Evolutionary conservation across 176 grass and related monocot species (phyloP), one percentile per base, ranked within the genome.

Genomic region (Chloris gayana): DNA sequence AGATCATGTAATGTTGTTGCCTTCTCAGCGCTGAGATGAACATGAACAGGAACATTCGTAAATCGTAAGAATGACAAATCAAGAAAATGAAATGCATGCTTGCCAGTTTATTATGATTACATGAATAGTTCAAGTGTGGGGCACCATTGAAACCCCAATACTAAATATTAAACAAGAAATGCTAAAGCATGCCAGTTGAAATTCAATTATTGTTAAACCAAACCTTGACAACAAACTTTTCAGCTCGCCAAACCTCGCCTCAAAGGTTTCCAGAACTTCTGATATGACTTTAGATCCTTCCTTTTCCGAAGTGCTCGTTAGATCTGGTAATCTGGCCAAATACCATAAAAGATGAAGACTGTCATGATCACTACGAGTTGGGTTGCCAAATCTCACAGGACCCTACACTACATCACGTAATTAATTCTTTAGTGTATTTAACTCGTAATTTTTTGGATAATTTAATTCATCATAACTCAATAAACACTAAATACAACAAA

Each of bases 181-280:
- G 63, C 19, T 19, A 35, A 51, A 78, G 17, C 38, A 32, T 39
- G 31, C 14, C 26, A 21, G 54, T 30, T 18, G 24, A 69, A 69
- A 61, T 60, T 21, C n/a, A 34, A 46, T 18, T 39, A 21, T 54
- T 56, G 5, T n/a, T 57, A 46, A 29, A 45, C 9, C 63, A 76
- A 67, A 89, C 87, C 87, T 72, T 77, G 73, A 85, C 34, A 89
- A 77, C 30, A 31, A 77, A 70, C 39, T 50, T 77, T 85, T n/a
- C 72, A 89, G 47, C 66, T 82, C 6, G 5, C 39, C 30, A 67
- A 85, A 77, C 78, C 66, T 85, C 4, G 4, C 15, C 8, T 7
- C 6, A 10, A 82, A 89, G 37, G 66, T 82, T 85, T 85, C 83
- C 58, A 85, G 58, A 82, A 81, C 78, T 60, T 72, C 60, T 39